These are phyloP conservation scores for Camellia sinensis DNA, from an alignment of 148 eudicot species.

Conservation along the genomic window DNA sequence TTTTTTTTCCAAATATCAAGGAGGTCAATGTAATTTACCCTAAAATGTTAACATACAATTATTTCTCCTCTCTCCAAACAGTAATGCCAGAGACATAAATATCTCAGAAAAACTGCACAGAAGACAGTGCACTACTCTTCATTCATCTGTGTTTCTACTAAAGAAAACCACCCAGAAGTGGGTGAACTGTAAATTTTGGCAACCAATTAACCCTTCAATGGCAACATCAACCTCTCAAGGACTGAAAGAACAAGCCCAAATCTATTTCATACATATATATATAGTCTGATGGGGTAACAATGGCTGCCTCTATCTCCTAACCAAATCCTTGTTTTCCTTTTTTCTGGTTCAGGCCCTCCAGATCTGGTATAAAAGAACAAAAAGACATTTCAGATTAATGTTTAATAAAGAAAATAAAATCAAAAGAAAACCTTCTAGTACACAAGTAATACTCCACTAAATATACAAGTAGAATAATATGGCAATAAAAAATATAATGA, in stretches of 20 bases:
- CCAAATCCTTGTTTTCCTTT: not conserved
- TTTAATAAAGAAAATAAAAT: not conserved
- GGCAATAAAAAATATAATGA: not conserved
- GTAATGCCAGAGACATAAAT: too few species aligned
- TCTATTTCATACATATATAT: not conserved
- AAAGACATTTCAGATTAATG: not conserved
- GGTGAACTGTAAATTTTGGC: too few species aligned
- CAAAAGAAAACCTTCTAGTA: not conserved
- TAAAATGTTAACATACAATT: too few species aligned
- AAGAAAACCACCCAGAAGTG: too few species aligned
- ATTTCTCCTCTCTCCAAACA: too few species aligned
- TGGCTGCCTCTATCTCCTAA: not conserved
- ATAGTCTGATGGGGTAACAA: not conserved
- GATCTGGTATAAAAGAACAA: not conserved
- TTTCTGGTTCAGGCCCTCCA: not conserved
- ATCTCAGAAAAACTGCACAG: too few species aligned
- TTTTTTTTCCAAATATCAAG: too few species aligned
- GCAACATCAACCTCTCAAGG: not conserved
- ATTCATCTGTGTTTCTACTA: too few species aligned
- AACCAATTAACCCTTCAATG: not conserved
- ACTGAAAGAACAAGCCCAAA: not conserved
- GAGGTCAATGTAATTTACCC: too few species aligned
- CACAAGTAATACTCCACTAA: too few species aligned
- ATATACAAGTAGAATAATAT: not conserved
- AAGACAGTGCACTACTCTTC: too few species aligned